phyloP scores from a whole-genome alignment of 495 filamentous ascomycete genomes.

The Aspergillus affinis region DNA sequence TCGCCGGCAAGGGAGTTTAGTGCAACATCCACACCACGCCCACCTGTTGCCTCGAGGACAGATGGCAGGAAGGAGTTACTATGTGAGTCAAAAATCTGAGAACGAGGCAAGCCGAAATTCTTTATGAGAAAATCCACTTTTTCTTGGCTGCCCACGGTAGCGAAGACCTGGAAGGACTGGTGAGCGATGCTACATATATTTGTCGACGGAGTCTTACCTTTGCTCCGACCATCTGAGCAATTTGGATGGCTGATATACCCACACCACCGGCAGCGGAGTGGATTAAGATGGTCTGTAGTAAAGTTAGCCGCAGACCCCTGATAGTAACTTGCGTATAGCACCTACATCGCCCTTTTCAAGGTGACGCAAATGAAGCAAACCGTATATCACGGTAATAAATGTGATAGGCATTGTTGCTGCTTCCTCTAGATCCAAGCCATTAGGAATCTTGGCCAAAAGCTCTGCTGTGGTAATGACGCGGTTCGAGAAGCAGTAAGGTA shows the following conservation, averaged over 20 bases:
- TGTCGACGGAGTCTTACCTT: neutral
- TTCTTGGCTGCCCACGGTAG: neutral
- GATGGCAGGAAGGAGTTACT: neutral
- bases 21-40: neutral
- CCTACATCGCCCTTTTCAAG: neutral
- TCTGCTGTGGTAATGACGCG: neutral
- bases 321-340: neutral
- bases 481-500: neutral
- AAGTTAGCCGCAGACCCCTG: neutral
- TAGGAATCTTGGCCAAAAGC: neutral
- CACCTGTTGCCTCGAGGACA: neutral
- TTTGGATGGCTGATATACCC: neutral
- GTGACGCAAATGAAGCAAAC: neutral
- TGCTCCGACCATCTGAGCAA: neutral
- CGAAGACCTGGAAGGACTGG: neutral
- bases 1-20: neutral
- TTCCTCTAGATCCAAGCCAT: neutral
- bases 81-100: neutral
- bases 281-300: neutral
- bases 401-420: neutral
- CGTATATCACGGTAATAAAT: neutral
- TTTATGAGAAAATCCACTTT: neutral
- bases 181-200: neutral
- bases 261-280: neutral
- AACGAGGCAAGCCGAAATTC: neutral